Conservation (phyloP, 2,329 filamentous ascomycete genomes). For the Exophiala alcalophila region DNA sequence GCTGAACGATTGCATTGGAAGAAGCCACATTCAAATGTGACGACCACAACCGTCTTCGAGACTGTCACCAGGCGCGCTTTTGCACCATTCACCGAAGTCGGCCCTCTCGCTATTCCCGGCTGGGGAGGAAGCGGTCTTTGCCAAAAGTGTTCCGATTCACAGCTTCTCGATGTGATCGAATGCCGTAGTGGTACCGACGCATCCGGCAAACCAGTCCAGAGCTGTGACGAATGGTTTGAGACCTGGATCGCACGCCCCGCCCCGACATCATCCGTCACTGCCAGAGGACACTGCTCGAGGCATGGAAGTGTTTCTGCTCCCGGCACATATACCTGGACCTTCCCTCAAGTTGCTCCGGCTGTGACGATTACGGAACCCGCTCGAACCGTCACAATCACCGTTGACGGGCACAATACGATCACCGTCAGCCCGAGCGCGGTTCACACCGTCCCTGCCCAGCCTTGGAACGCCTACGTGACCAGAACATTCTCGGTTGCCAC, state of each 20-base stretch:
- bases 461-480: slow-evolving; percentile 20
- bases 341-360: slow-evolving; percentile 17
- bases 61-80: slow-evolving; percentile 13
- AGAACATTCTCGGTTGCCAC: slow-evolving; percentile 10
- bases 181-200: slow-evolving; percentile 15
- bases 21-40: background rate
- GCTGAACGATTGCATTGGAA: background rate
- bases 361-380: no score
- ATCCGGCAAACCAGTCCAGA: slow-evolving; percentile 9
- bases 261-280: slow-evolving; percentile 16
- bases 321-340: slow-evolving; percentile 25
- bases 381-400: no score
- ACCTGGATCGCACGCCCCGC: slow-evolving; percentile 10
- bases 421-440: slow-evolving; percentile 7
- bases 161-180: slow-evolving; percentile 21
- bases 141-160: slow-evolving; percentile 14
- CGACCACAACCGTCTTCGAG: slow-evolving; percentile 8
- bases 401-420: no score
- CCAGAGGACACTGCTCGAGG: slow-evolving; percentile 12
- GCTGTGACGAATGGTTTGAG: slow-evolving; percentile 16
- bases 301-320: slow-evolving; percentile 8
- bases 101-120: slow-evolving; percentile 17
- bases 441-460: slow-evolving; percentile 8
- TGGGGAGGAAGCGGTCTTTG: slow-evolving; percentile 22
- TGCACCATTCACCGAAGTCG: slow-evolving; percentile 14